Percentiles rank a stretch among this genome's conserved stretches.
Conservation (phyloP, 1,284 basidiomycete species). For the Crepidotus sp. region DNA sequence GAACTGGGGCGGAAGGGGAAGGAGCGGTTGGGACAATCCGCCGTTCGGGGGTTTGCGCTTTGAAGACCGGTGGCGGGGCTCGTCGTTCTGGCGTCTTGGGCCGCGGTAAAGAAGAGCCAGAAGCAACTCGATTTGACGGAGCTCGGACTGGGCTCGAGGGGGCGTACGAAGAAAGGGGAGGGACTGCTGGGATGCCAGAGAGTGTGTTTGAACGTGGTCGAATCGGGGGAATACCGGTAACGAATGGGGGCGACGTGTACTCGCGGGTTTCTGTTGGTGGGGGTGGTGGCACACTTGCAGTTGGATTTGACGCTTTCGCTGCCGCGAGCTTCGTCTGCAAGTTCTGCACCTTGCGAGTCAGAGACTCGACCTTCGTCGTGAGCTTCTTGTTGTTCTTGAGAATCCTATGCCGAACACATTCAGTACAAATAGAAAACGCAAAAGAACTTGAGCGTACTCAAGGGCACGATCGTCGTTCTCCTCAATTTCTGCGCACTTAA, state of each 20-base stretch:
- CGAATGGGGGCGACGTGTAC: conserved; percentile 8
- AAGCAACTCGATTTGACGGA: conserved; percentile 28
- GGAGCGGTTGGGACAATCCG: conserved; percentile 20
- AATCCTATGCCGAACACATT: conserved; percentile 35
- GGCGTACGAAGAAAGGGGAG: conserved; percentile 12
- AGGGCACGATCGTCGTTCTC: conserved; percentile 72
- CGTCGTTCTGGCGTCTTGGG: conserved; percentile 48
- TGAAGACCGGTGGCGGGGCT: conserved; percentile 38
- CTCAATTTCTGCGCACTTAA: conserved; percentile 70
- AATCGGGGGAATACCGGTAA: conserved; percentile 15
- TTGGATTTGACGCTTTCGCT: conserved; percentile 40
- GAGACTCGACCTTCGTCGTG: conserved; percentile 52
- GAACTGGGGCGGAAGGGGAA: conserved; percentile 26
- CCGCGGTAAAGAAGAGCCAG: conserved; percentile 36
- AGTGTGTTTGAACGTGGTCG: conserved; percentile 21
- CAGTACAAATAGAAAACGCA: conserved; percentile 6
- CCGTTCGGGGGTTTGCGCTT: conserved; percentile 38
- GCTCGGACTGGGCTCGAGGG: conserved; percentile 19
- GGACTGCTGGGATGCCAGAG: conserved; percentile 15
- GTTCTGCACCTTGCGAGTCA: conserved; percentile 61
- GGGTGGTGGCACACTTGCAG: conserved; percentile 16
- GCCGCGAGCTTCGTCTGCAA: conserved; percentile 57
- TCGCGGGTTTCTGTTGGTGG: conserved; percentile 4
- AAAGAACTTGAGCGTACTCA: conserved; percentile 44
- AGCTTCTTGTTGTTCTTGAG: conserved; percentile 74